Base-by-base conservation (phyloP, 371 early-diverging fungal species). In the Thermomucor indicae-seudaticae region DNA sequence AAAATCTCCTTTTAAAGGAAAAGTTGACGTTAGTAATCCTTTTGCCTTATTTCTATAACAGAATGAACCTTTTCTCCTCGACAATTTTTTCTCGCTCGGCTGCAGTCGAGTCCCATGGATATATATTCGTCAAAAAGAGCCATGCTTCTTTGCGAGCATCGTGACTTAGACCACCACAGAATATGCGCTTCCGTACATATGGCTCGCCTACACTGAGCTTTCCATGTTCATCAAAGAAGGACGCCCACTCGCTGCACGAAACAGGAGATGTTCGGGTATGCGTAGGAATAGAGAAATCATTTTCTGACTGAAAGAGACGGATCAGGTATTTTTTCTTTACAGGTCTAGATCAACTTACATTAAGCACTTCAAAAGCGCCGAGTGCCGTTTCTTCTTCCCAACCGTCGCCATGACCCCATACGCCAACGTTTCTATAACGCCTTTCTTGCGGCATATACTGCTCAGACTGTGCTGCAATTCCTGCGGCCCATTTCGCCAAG, bases 401-500 rank as follows among this genome's bases (percentile, higher is more conserved):
- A 3, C n/a, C 53, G 45, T 48, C 67, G 30, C 57, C 63, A 53
- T 70, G 71, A 12, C 77, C 77, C 71, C 72, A 72, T 6, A 76
- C 49, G 17, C 77, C 72, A 23, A 70, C 72, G 54, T 62, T 29
- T 1, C 67, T 64, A 29, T 71, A 71, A 31, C 60, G 55, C 42
- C 54, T 51, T 3, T 76, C 72, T 2, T 43, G 37, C 6, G 72
- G 63, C 0, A 49, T 49, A 8, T 51, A 42, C 16, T 60, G 55
- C 31, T 68, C 68, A 4, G 76, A 72, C 34, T 70, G 68, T 7
- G 66, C 66, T 17, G 75, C 79, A 23, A 76, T 63, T 22, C 82
- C 83, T 0, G 85, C 84, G 0, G 94, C 93, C 88, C 89, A 94
- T 50, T 83, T 84, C 0, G 91, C 91, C 17, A 95, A 65, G 52